Evolutionary conservation across 2,329 filamentous ascomycete species (phyloP).

Genomic region (Chlorencoelia australis): DNA sequence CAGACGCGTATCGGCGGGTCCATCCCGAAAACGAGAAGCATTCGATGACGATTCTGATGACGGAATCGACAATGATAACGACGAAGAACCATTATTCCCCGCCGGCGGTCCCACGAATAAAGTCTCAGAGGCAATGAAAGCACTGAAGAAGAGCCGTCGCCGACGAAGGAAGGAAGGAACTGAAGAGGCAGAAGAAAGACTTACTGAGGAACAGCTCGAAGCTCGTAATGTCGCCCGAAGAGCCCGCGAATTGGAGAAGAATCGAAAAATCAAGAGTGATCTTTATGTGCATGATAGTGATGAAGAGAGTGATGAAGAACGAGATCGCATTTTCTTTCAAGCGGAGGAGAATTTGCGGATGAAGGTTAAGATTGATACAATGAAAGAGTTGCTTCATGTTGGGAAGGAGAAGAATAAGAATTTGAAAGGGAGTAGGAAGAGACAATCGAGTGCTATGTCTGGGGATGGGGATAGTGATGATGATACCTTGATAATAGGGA

Average conservation of each 20-base stretch:
- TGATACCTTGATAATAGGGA: conserved; percentile 8
- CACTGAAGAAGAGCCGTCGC: conserved; percentile 50
- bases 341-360: conserved; percentile 59
- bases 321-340: conserved; percentile 65
- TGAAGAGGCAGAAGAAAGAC: conserved; percentile 33
- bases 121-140: conserved; percentile 41
- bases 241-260: conserved; percentile 65
- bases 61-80: conserved; percentile 40
- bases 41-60: conserved; percentile 66
- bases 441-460: conserved; percentile 14
- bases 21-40: conserved; percentile 43
- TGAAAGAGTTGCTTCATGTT: conserved; percentile 23
- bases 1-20: conserved; percentile 50
- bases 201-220: conserved; percentile 54
- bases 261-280: conserved; percentile 71
- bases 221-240: conserved; percentile 47
- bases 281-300: conserved; percentile 75
- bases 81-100: conserved; percentile 54
- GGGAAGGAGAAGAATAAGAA: conserved; percentile 11
- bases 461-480: conserved; percentile 25
- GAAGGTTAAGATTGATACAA: conserved; percentile 28
- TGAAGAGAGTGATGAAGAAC: conserved; percentile 76
- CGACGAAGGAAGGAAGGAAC: conserved; percentile 25
- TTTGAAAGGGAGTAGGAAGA: conserved; percentile 12
- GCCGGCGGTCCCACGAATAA: conserved; percentile 54